Conservation (phyloP, 805 yeast genomes). For the Sungouiozyma ichnusensis region DNA sequence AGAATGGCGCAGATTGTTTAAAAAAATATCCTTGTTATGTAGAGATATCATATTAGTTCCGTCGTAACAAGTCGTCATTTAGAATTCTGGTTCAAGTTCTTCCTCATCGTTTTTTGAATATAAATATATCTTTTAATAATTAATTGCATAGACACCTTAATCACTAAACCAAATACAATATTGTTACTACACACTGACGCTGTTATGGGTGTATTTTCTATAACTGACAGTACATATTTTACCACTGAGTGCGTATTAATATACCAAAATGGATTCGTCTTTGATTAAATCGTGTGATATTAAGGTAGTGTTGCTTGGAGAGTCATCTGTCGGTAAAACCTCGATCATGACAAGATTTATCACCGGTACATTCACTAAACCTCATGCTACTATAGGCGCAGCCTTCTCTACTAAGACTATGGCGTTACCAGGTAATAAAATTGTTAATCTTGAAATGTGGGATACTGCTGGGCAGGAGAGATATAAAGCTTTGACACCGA, state of each 20-base stretch:
- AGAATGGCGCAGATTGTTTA: constrained; percentile 64
- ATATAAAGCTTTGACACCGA: constrained; percentile 66
- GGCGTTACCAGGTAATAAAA: constrained; percentile 36
- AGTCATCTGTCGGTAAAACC: constrained; percentile 61
- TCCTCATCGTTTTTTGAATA: too few species aligned
- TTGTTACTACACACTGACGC: too few species aligned
- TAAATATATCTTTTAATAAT: too few species aligned
- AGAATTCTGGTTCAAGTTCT: too few species aligned
- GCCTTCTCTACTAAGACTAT: constrained; percentile 68
- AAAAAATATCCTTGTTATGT: constrained; percentile 44
- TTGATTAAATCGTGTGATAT: constrained; percentile 4
- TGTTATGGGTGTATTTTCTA: too few species aligned
- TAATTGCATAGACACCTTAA: too few species aligned
- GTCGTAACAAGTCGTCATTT: too few species aligned
- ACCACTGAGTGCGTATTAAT: too few species aligned
- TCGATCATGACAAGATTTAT: constrained; percentile 62
- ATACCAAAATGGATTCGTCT: too few species aligned
- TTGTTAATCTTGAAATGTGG: constrained; percentile 72
- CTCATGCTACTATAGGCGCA: constrained; percentile 79
- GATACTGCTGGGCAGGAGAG: constrained; percentile 84
- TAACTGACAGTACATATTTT: too few species aligned
- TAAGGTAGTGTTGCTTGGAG: constrained; percentile 53
- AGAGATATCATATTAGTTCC: constrained; percentile 45
- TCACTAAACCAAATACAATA: too few species aligned
- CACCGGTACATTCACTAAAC: constrained; percentile 61